Percentiles rank a stretch among this genome's conserved stretches.
phyloP scores from a whole-genome alignment of 2,329 filamentous ascomycete genomes.

The Pseudogymnoascus destructans region DNA sequence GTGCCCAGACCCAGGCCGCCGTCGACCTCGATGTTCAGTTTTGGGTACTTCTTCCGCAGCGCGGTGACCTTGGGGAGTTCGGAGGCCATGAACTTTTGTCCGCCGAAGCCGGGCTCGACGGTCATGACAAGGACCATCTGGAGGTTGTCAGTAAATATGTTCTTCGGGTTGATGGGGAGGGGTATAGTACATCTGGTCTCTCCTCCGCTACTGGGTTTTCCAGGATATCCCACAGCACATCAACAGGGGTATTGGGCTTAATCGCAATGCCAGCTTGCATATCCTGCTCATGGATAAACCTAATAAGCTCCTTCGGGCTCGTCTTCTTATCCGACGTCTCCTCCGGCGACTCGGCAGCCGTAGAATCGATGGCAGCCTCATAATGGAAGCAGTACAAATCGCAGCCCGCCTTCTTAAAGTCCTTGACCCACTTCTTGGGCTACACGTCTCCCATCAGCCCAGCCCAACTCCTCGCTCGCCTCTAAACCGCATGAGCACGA shows the following conservation, averaged over 20 bases:
- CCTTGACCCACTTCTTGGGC: constrained; percentile 97
- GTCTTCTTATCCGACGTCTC: constrained; percentile 57
- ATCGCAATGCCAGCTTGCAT: constrained; percentile 90
- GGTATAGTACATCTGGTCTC: constrained; percentile 67
- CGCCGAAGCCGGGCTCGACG: constrained; percentile 91
- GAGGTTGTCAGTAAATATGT: constrained; percentile 11
- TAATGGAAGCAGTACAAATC: constrained; percentile 99
- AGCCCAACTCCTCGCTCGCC: neutral
- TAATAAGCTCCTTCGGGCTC: constrained; percentile 70
- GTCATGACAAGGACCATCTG: constrained; percentile 99
- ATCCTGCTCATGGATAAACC: constrained; percentile 77
- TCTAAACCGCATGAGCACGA: neutral
- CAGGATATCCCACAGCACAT: constrained; percentile 84
- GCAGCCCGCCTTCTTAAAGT: constrained; percentile 86
- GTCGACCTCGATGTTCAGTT: constrained; percentile 95
- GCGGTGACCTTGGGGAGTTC: constrained; percentile 88
- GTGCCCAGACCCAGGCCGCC: constrained; percentile 80
- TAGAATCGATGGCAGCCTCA: constrained; percentile 76
- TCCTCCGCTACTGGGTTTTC: constrained; percentile 61
- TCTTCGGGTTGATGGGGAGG: neutral
- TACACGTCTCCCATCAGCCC: constrained; percentile 27
- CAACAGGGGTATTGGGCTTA: constrained; percentile 81
- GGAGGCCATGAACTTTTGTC: constrained; percentile 95
- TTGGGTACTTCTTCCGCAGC: constrained; percentile 70
- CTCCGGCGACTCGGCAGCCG: constrained; percentile 69